Evolutionary conservation across 306 rosid species (phyloP).

Genomic region (Castanopsis chinensis): DNA sequence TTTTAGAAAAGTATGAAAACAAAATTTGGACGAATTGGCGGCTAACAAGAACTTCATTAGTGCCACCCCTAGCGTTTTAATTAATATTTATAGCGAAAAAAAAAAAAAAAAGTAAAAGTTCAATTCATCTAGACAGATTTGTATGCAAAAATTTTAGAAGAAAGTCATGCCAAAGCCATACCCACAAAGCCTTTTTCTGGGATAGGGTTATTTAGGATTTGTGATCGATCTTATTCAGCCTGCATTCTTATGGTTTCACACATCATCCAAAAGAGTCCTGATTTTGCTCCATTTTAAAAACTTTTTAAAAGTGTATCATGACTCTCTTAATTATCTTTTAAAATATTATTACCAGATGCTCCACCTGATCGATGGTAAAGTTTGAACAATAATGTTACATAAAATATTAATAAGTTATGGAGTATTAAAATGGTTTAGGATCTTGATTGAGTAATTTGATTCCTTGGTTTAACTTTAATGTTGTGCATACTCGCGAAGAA

Average conservation of each 20-base stretch:
- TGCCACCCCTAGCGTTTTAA: constrained; percentile 27
- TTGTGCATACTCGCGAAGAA: background rate
- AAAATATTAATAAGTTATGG: background rate
- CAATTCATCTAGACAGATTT: constrained; percentile 56
- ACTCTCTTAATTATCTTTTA: background rate
- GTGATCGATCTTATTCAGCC: background rate
- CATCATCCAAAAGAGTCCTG: background rate
- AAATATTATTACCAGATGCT: background rate
- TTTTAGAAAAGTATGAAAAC: background rate
- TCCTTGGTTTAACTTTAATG: background rate
- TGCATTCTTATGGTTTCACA: background rate
- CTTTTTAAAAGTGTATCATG: background rate
- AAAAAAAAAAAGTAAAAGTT: constrained; percentile 33
- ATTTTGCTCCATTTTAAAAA: background rate
- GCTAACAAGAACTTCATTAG: constrained; percentile 11
- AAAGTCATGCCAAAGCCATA: constrained; percentile 21
- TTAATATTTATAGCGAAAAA: background rate
- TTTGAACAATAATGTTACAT: background rate
- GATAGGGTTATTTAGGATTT: background rate
- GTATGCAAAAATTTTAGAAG: background rate
- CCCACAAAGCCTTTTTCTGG: background rate
- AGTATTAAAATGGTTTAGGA: background rate
- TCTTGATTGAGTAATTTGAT: background rate
- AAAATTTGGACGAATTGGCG: constrained; percentile 22
- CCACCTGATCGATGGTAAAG: background rate